Percentiles rank a stretch among this genome's conserved stretches.
These are phyloP conservation scores for Pichia sp. DNA, from an alignment of 1,139 yeast genomes.

Conservation along the genomic window DNA sequence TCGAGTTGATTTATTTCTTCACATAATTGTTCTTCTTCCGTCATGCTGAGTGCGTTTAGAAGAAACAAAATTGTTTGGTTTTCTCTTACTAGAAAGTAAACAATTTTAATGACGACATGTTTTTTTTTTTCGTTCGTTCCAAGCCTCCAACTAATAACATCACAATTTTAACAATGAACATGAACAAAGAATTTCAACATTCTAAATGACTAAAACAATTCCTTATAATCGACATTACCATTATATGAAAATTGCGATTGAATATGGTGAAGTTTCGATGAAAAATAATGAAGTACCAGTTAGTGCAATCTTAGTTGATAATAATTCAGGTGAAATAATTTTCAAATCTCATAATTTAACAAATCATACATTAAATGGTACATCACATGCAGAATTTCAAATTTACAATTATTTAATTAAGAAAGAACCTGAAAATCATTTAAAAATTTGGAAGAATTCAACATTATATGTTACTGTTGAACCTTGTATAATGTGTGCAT, in stretches of 20 bases:
- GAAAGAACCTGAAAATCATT: slow-evolving; percentile 20
- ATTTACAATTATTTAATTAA: slow-evolving; percentile 55
- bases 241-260: slow-evolving; percentile 45
- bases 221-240: slow-evolving; percentile 20
- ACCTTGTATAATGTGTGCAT: slow-evolving; percentile 98
- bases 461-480: slow-evolving; percentile 90
- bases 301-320: slow-evolving; percentile 53
- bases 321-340: slow-evolving; percentile 39
- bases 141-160: not conserved
- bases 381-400: slow-evolving; percentile 86
- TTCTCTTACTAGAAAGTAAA: no score
- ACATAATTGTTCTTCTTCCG: slow-evolving; percentile 14
- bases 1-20: slow-evolving; percentile 16
- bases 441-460: slow-evolving; percentile 38
- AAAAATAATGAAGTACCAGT: slow-evolving; percentile 63
- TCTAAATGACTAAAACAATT: slow-evolving; percentile 1
- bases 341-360: slow-evolving; percentile 85
- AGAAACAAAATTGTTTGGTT: no score
- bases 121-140: not conserved
- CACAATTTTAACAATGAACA: not conserved
- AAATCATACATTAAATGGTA: slow-evolving; percentile 76
- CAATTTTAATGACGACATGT: not conserved
- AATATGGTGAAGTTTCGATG: slow-evolving; percentile 50
- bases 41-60: not conserved
- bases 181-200: not conserved